Conservation (phyloP, 768 basidiomycete species). For the Rhizopogon vulgaris region DNA sequence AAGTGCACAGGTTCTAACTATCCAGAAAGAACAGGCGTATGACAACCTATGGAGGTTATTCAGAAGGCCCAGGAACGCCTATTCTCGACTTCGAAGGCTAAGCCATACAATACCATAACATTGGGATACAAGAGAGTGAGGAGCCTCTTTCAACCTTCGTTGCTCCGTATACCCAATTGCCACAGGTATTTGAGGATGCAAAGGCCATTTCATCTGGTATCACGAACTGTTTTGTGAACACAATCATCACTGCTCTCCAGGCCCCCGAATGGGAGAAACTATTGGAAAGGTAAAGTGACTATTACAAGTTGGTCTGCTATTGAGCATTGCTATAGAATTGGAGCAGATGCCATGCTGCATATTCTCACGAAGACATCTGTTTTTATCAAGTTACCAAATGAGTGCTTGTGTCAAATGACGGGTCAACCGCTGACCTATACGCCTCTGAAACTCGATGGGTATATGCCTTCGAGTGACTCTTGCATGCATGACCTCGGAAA, state of each 20-base stretch:
- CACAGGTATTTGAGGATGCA: constrained; percentile 24
- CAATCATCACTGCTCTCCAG: constrained; percentile 62
- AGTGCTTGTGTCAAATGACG: constrained; percentile 77
- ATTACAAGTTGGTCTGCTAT: background rate
- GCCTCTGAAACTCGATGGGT: constrained; percentile 13
- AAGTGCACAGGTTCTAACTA: constrained; percentile 9
- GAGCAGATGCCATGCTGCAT: constrained; percentile 70
- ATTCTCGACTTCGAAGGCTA: constrained; percentile 32
- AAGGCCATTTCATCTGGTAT: constrained; percentile 40
- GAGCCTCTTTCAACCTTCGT: background rate
- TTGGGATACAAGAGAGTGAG: constrained; percentile 58
- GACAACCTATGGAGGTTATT: constrained; percentile 39
- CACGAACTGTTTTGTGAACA: constrained; percentile 64
- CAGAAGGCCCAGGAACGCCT: constrained; percentile 55
- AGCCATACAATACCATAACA: constrained; percentile 54
- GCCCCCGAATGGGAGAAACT: constrained; percentile 61
- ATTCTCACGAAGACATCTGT: constrained; percentile 70
- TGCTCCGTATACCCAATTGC: background rate
- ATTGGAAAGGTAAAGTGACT: constrained; percentile 46
- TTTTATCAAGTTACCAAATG: constrained; percentile 76
- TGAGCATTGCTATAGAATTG: constrained; percentile 47
- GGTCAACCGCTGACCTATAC: constrained; percentile 60
- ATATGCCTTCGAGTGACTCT: constrained; percentile 7
- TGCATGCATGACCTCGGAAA: constrained; percentile 9
- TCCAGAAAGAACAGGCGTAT: background rate